Base-by-base conservation (phyloP, 2,329 filamentous ascomycete genomes). In the Clonostachys solani region DNA sequence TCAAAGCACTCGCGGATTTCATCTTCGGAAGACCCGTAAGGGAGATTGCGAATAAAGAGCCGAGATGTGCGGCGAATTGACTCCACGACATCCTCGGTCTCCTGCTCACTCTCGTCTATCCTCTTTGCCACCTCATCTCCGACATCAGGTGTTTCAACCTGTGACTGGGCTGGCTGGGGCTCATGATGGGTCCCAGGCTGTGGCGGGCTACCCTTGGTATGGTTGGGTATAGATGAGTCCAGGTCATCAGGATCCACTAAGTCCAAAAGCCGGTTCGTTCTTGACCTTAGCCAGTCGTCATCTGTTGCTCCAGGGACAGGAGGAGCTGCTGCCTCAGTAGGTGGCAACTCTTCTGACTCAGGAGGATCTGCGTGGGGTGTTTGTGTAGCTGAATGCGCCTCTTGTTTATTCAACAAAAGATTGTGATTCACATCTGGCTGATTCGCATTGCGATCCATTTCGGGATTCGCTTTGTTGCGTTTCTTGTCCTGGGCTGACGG, bases 281-380 rank as follows among this genome's bases (percentile, higher is more conserved):
- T 83, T 52, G 88, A 92, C 49, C 92, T 84, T 56, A 96, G 75
- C 94, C 94, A 99, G 66, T 97, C 92, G 50, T 86, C 83, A 67
- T 96, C 91, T 18, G 86, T 85, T 4, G 84, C 74, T 44, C 23
- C 23, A 10, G 23, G 23, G 23, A 10, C 23, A 29, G 72, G 71
- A 55, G 61, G 47, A 55, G 58, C 49, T 50, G 56, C 54, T 40
- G 58, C 52, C 45, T 60, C 55, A 15, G 23, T 16, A 13, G n/a
- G 13, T 36, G 29, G 43, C 16, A 33, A 13, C n/a, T 29, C 44
- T 6, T 33, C 41, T 29, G 45, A 34, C 12, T 45, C 43, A 35
- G 40, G 18, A 29, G 23, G 23, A 29, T 29, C 23, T 29, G 23
- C 23, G 10, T 10, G 23, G 23, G 23, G 23, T 29, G 23, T 29